Evolutionary conservation across 2,329 filamentous ascomycete species (phyloP).

Genomic region (Venturia carpophila): DNA sequence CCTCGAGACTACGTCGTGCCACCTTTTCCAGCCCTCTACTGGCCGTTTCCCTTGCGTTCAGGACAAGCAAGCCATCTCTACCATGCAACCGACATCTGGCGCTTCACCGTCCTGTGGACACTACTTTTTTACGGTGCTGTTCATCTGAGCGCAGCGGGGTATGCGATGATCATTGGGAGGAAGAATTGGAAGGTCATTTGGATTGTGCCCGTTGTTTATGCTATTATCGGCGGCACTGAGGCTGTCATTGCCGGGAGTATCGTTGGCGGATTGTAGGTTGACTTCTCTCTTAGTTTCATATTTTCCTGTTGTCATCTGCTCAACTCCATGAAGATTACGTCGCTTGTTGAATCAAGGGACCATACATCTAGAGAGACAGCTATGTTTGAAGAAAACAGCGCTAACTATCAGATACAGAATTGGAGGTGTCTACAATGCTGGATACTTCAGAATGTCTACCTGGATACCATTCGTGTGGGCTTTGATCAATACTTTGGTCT

Average conservation of each 20-base stretch:
- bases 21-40: constrained; percentile 73
- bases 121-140: constrained; percentile 68
- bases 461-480: constrained; percentile 91
- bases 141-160: constrained; percentile 62
- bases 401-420: constrained; percentile 44
- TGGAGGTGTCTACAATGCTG: constrained; percentile 71
- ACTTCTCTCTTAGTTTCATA: constrained; percentile 10
- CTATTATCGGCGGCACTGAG: constrained; percentile 64
- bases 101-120: constrained; percentile 82
- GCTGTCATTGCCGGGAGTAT: constrained; percentile 73
- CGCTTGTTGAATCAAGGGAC: neutral
- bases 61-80: constrained; percentile 59
- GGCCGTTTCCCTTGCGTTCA: constrained; percentile 53
- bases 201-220: constrained; percentile 64
- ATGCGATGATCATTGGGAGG: constrained; percentile 65
- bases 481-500: constrained; percentile 70
- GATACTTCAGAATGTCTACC: constrained; percentile 84
- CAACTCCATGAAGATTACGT: neutral
- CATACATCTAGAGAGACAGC: neutral
- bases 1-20: constrained; percentile 57
- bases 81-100: constrained; percentile 70
- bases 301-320: constrained; percentile 20
- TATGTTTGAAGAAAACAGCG: neutral
- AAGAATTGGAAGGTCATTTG: constrained; percentile 52
- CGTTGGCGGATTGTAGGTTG: constrained; percentile 66